Base-by-base conservation (phyloP, 805 yeast genomes). In the Hanseniaspora occidentalis region DNA sequence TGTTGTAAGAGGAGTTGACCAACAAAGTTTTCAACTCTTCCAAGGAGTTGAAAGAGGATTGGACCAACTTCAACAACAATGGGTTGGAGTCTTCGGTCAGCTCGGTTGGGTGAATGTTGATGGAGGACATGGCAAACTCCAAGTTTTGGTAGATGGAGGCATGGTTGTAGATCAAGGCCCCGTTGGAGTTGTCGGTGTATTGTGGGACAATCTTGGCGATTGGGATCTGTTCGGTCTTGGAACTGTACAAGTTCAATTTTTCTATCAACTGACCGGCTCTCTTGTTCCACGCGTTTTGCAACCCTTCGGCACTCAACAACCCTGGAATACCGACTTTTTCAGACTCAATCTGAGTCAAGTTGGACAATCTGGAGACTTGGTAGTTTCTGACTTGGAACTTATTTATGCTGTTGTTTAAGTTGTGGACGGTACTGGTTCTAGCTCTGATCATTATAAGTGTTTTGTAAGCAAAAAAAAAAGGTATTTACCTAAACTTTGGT, bases 1-100 rank as follows among this genome's bases (percentile, higher is more conserved):
- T 73, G 3, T 80, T 71, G 38, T 67, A 61, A 9, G 89, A 84
- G 1, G 92, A 76, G 43, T 74, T 71, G 43, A 83, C 54, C 35
- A 92, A 59, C 36, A 84, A 68, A 1, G 82, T 73, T 49, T 81
- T 71, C 56, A 92, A 79, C 56, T 85, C 94, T 13, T 70, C 73
- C 8, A 84, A 46, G 0, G 88, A 76, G 6, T 95, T 95, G 60
- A 86, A 86, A 2, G 79, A 72, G 67, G 10, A 43, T 31, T 4
- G 53, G 43, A 23, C 41, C 48, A 17, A 65, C 54, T 35, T 41
- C 43, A 22, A 45, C 27, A 9, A 43, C 39, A 18, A 43, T 36
- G 8, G 56, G 46, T 27, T 40, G 33, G 33, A 39, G 22, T 37
- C 41, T 21, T 39, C 37, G 11, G 55, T 53, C 3, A 50, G 24